A percentile compares a stretch with the other conserved stretches of the same genome.
Evolutionary conservation across 176 grass and related monocot species (phyloP).

Genomic region (Triticum monococcum): DNA sequence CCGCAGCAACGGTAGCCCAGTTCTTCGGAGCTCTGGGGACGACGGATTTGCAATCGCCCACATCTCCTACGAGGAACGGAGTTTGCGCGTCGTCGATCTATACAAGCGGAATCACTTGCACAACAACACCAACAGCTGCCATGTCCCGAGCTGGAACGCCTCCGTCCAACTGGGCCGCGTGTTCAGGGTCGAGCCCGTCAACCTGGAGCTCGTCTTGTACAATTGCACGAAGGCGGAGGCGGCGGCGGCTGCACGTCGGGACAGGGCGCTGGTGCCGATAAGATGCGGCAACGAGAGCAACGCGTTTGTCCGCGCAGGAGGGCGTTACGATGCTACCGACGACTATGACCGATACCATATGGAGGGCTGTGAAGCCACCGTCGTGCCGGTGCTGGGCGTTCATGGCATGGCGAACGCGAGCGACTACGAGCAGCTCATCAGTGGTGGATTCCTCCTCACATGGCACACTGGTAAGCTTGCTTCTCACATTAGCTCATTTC

Average conservation of each 20-base stretch:
- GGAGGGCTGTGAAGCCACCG: neutral
- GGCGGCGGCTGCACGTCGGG: too few relatives aligned
- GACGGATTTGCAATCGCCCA: too few relatives aligned
- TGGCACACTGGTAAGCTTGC: neutral
- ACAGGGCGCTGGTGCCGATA: neutral
- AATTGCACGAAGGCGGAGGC: neutral
- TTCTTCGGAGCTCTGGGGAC: neutral
- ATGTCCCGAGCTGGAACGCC: neutral
- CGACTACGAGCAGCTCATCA: neutral
- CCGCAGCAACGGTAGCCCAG: fast-evolving
- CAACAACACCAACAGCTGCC: neutral
- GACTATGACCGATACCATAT: neutral
- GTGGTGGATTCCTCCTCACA: neutral
- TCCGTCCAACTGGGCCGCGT: neutral
- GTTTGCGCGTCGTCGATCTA: neutral
- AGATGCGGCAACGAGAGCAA: neutral
- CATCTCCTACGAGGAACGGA: neutral
- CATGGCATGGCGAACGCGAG: neutral
- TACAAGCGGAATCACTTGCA: neutral
- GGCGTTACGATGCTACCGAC: too few relatives aligned
- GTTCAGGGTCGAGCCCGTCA: neutral
- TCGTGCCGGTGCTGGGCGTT: neutral
- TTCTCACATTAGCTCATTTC: too few relatives aligned
- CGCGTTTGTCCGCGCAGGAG: neutral
- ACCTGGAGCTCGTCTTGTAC: neutral